Base-by-base conservation (phyloP, 139 green algal species). In the Chlamydomonas sphaeroides region DNA sequence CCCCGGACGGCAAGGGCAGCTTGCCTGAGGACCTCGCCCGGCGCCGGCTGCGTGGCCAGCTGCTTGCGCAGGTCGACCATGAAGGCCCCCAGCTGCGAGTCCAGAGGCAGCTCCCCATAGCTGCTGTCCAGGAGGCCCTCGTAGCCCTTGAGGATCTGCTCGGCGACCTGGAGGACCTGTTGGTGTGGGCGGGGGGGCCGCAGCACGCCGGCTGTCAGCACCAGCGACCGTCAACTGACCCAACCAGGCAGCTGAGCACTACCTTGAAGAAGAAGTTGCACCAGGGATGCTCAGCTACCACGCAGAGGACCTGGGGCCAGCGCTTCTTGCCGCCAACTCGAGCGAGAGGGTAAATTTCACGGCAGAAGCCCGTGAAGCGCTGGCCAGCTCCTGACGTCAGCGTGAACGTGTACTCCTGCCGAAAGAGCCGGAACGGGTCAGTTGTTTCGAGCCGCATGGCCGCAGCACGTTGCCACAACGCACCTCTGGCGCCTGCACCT, bases 221-320 rank as follows among this genome's bases (percentile, higher is more conserved):
- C n/a, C n/a, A n/a, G n/a, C n/a, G n/a, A n/a, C n/a, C n/a, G n/a
- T n/a, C n/a, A n/a, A n/a, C n/a, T n/a, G n/a, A n/a, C n/a, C n/a
- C n/a, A n/a, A n/a, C n/a, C n/a, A n/a, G n/a, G n/a, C n/a, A n/a
- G n/a, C n/a, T n/a, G n/a, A 36, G 3, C 23, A 71, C 38, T 21
- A 88, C 89, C 87, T 94, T 95, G 86, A 89, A 92, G 71, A 90
- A 95, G 39, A 94, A 89, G 21, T 83, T 69, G 41, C 83, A 82
- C 92, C 92, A 95, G 25, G 87, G 83, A 72, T 91, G 59, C 53
- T 91, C 74, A 21, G 86, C 91, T 20, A 95, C 80, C 30, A 95
- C 78, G 86, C 91, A 95, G 18, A 95, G 80, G 21, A 95, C 91
- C 77, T 93, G 89, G 32, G 92, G 91, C 67, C 88, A 91, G n/a